Evolutionary conservation across 345 rosid species (phyloP).

Genomic region (Geranium brycei): DNA sequence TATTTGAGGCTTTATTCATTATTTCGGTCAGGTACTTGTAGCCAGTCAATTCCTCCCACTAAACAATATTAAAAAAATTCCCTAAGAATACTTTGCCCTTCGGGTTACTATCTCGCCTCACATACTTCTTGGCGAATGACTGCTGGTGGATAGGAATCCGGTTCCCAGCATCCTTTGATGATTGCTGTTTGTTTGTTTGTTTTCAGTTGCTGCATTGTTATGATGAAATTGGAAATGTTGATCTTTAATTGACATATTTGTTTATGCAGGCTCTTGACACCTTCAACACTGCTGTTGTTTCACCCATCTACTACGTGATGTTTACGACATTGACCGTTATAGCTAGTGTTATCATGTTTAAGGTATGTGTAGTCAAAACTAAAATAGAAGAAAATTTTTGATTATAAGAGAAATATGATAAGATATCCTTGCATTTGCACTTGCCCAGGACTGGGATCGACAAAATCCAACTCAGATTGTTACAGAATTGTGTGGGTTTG

Average conservation of each 20-base stretch:
- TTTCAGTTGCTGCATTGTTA: background rate
- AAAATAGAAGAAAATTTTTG: background rate
- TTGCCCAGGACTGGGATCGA: slow-evolving; percentile 69
- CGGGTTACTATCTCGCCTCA: background rate
- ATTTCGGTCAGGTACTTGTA: too few relatives aligned
- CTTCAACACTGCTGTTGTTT: slow-evolving; percentile 81
- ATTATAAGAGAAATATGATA: background rate
- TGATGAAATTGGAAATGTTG: background rate
- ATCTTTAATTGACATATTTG: slow-evolving; percentile 4
- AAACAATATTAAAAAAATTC: too few relatives aligned
- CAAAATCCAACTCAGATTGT: slow-evolving; percentile 71
- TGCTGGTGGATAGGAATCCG: background rate
- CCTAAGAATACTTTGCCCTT: too few relatives aligned
- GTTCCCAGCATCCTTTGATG: background rate
- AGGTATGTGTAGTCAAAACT: slow-evolving; percentile 28
- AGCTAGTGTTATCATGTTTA: slow-evolving; percentile 89
- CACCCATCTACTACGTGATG: slow-evolving; percentile 87
- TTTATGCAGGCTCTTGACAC: slow-evolving; percentile 80
- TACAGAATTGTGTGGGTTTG: slow-evolving; percentile 74
- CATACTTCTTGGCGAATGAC: background rate
- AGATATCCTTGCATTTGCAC: background rate
- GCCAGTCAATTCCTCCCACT: too few relatives aligned
- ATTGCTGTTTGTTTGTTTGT: too few relatives aligned
- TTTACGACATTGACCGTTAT: slow-evolving; percentile 75
- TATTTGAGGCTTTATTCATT: too few relatives aligned